Percentiles rank a stretch among this genome's conserved stretches.
These are phyloP conservation scores for Mycena sp. DNA, from an alignment of 1,284 basidiomycete species.

Conservation along the genomic window DNA sequence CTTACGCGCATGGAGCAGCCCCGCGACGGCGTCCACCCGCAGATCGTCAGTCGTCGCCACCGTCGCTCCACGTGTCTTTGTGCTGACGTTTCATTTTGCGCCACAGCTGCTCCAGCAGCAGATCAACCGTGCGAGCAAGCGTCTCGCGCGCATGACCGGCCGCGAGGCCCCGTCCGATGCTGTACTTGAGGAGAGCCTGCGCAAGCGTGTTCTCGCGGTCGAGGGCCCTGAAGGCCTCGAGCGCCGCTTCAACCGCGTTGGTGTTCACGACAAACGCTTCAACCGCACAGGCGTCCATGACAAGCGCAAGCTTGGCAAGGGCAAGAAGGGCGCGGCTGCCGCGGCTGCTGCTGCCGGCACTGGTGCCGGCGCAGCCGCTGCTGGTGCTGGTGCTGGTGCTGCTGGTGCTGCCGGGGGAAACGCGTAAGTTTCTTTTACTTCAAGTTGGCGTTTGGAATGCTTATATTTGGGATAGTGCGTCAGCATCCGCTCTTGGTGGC, in stretches of 20 bases:
- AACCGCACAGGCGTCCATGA: slow-evolving; percentile 30
- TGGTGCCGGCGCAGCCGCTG: slow-evolving; percentile 14
- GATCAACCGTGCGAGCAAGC: slow-evolving; percentile 71
- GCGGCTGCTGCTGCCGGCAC: slow-evolving; percentile 16
- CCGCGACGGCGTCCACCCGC: slow-evolving; percentile 62
- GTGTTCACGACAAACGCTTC: slow-evolving; percentile 38
- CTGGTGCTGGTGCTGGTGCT: slow-evolving; percentile 3
- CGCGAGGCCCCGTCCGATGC: slow-evolving; percentile 58
- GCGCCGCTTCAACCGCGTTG: slow-evolving; percentile 48
- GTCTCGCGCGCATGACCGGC: slow-evolving; percentile 76
- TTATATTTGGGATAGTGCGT: neutral
- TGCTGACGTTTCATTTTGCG: neutral
- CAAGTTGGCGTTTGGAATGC: slow-evolving; percentile 28
- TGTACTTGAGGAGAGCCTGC: slow-evolving; percentile 60
- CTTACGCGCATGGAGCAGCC: slow-evolving; percentile 59
- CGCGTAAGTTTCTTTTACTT: slow-evolving; percentile 27
- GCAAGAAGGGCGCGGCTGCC: slow-evolving; percentile 16
- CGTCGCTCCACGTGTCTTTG: neutral
- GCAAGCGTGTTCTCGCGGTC: slow-evolving; percentile 59
- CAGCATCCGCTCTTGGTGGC: slow-evolving; percentile 12
- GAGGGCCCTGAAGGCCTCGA: slow-evolving; percentile 45
- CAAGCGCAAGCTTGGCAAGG: slow-evolving; percentile 3
- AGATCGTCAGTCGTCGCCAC: slow-evolving; percentile 58
- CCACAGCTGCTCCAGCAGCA: slow-evolving; percentile 73
- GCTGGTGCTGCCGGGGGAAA: slow-evolving; percentile 7